Percentiles rank a stretch among this genome's conserved stretches.
phyloP scores from a whole-genome alignment of 306 rosid genomes.

The Cicer yamashitae region DNA sequence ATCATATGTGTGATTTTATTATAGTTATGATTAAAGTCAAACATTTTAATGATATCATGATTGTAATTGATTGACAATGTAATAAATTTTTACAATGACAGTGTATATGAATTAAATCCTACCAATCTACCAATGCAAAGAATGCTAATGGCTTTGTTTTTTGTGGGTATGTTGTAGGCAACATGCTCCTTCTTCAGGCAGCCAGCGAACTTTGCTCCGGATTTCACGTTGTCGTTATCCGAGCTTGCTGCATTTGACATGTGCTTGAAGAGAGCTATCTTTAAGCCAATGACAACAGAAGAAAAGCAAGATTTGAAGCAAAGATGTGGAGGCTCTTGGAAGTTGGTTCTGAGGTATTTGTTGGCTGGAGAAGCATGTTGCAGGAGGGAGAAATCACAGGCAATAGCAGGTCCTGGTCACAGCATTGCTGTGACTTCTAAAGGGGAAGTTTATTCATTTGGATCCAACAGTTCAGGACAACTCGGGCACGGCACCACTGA shows the following conservation, averaged over 20 bases:
- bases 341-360: conserved; percentile 87
- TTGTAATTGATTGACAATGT: no score
- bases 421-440: conserved; percentile 87
- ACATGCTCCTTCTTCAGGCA: conserved; percentile 93
- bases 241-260: conserved; percentile 96
- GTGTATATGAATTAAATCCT: background rate
- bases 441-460: conserved; percentile 84
- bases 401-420: conserved; percentile 97
- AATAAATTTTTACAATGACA: background rate
- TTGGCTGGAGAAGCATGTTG: conserved; percentile 88
- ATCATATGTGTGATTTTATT: no score
- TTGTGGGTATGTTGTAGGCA: conserved; percentile 71
- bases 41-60: no score
- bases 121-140: conserved; percentile 37
- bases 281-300: conserved; percentile 82
- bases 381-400: conserved; percentile 91
- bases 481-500: conserved; percentile 86
- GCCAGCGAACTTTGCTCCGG: conserved; percentile 87
- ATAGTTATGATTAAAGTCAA: no score
- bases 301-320: conserved; percentile 70
- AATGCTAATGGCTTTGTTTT: conserved; percentile 58
- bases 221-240: conserved; percentile 67
- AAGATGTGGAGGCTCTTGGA: conserved; percentile 96
- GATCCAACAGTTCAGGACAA: conserved; percentile 92
- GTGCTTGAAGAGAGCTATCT: conserved; percentile 89